Base-by-base conservation (phyloP, 352 stramenopile genomes). In the Pythium aristosporum region DNA sequence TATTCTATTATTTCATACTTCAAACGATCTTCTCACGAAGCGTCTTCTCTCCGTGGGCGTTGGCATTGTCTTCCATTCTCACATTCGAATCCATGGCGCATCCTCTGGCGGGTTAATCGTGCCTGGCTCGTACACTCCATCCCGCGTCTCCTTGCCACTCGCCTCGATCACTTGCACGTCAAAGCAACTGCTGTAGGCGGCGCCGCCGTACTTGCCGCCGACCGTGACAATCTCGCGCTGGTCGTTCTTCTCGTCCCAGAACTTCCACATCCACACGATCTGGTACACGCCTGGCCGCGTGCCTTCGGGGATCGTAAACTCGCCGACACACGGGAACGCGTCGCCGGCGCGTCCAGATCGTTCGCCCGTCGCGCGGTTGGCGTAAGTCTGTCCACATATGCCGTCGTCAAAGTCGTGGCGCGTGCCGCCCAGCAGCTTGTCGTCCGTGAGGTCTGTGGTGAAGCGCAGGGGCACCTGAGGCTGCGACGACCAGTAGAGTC, bases 191-290 rank as follows among this genome's bases (percentile, higher is more conserved):
- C 69, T 79, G 61, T 89, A 89, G 12, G 78, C 74, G 0, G 77
- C 80, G 11, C 80, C 80, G 10, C 79, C 79, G 41, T 78, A 87
- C 8, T 62, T 72, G 18, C 79, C 74, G 37, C 67, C 75, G 36
- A 70, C 68, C 1, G 76, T 85, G 20, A 67, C 51, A 37, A 84
- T 79, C n/a, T 72, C 71, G 12, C 65, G 66, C 36, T 63, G 50
- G 11, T 82, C 72, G n/a, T 89, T 74, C 53, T 79, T 80, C 39
- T 68, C 61, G 37, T 68, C 61, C 61, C 61, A 68, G 56, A 88
- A 88, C 56, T 81, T 82, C 80, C 80, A 89, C 61, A 75, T 85
- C 78, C 80, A 89, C 37, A 89, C 77, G 56, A 89, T 61, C 39
- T 75, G 73, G 68, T 89, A 87, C 10, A 82, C 34, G 0, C 80